Base-by-base conservation (phyloP, 441 rosid genomes). In the Adansonia rubrostipa region DNA sequence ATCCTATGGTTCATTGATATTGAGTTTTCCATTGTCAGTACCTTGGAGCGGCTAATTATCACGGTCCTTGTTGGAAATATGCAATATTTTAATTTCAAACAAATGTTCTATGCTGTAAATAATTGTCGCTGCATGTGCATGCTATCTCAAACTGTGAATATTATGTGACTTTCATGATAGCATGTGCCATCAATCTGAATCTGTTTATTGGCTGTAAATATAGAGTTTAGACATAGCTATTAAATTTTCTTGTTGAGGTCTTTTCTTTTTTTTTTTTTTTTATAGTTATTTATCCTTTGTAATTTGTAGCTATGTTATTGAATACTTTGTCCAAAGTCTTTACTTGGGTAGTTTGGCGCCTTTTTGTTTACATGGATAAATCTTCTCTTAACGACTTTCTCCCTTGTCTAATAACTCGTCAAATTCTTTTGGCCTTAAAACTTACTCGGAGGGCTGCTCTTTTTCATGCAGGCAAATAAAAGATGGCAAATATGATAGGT, bases 91-190 rank as follows among this genome's bases (percentile, higher is more conserved):
- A 50, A 53, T 36, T 11, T 64, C 11, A 71, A 9, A 65, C 24
- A 58, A 77, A n/a, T 45, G 61, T 60, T 58, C 51, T 71, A 68
- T 77, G 74, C 28, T 80, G 83, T 84, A 82, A 72, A 77, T 84
- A 78, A 24, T 70, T 69, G 5, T 28, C 3, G 58, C 58, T 13
- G 47, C 75, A 57, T 61, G 75, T 20, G 20, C 36, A n/a, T 66
- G 67, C 67, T 62, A 62, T 62, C 67, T 50, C 72, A 9, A 36
- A 50, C 75, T 71, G 40, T 71, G 72, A 64, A 78, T 74, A 51
- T 65, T 61, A 6, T 40, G 44, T 20, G 47, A 9, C 40, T 53
- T 56, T 45, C 36, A 11, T 9, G 15, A 53, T 69, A 13, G 57
- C 61, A 20, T 54, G 45, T 71, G 40, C 40, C 47, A 72, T 62